These are phyloP conservation scores for Solanum chilense DNA, from an alignment of 257 asterid genomes.

Conservation along the genomic window DNA sequence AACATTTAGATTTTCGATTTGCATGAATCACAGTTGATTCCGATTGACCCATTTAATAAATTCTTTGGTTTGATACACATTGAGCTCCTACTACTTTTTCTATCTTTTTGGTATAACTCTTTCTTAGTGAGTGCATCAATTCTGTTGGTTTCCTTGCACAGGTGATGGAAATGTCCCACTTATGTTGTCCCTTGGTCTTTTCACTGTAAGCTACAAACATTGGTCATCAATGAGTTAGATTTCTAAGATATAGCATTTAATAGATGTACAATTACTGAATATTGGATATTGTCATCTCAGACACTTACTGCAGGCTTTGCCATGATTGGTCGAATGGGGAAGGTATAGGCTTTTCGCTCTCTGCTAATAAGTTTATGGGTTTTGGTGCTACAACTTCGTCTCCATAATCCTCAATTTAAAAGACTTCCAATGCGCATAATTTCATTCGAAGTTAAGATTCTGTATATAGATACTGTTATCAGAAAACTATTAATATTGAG, in stretches of 20 bases:
- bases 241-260: not conserved
- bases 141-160: conserved; percentile 3
- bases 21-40: not conserved
- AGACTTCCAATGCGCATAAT: not conserved
- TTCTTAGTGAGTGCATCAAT: not conserved
- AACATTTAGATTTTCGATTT: not conserved
- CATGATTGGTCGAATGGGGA: conserved; percentile 88
- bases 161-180: conserved; percentile 54
- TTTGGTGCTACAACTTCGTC: not conserved
- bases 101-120: not conserved
- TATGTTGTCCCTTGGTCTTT: conserved; percentile 41
- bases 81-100: not conserved
- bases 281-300: conserved; percentile 22
- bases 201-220: conserved; percentile 52
- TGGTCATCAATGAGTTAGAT: not conserved
- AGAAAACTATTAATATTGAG: not conserved
- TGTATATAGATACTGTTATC: not conserved
- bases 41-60: not conserved
- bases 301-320: conserved; percentile 83
- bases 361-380: not conserved
- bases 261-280: not conserved
- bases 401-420: not conserved
- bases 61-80: not conserved
- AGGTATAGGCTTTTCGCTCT: conserved; percentile 26
- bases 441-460: not conserved